Evolutionary conservation across 2,329 filamentous ascomycete species (phyloP), one percentile per base, ranked within the genome.

Genomic region (Pleomassaria siparia): DNA sequence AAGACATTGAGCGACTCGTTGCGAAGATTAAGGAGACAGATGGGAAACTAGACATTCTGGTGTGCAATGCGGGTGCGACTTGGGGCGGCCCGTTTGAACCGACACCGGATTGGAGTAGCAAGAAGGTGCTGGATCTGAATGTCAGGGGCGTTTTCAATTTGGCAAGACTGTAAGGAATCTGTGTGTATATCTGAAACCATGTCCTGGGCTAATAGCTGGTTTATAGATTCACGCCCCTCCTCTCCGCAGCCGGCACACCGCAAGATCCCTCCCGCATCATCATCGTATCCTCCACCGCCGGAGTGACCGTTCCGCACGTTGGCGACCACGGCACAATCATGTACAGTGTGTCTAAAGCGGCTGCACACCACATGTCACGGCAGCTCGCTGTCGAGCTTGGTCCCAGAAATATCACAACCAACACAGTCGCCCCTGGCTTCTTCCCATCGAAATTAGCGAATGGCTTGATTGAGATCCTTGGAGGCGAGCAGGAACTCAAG

Each of bases 301-400:
- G 69, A n/a, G 58, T 60, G 3, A 68, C 60, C n/a, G 69, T 72
- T 3, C 59, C 66, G 0, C 65, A 70, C 43, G 59, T 69, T 2
- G 70, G 70, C 16, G 64, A 71, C 10, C 58, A 70, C 32, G 69
- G 69, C 16, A 71, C 69, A 2, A 69, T 71, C 41, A 69, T 70
- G 61, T 73, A 73, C 56, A 67, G 66, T 18, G 62, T 66, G 33
- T 72, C 70, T 7, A 73, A 73, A 47, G 71, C 71, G 2, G 71
- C 71, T 6, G 70, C 63, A 15, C 65, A 70, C 43, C 71, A 73
- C 32, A 51, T 73, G 12, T 59, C 63, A 7, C 54, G 70, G n/a
- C 67, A 73, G 21, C 58, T 73, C 7, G 71, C 71, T 5, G 56
- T 73, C 16, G 70, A 73, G 40, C 62, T 72, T 1, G 70, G 67